A percentile compares a stretch with the other conserved stretches of the same genome.
phyloP scores from a whole-genome alignment of 192 early-diverging fungal species.

The Backusella australiensis region DNA sequence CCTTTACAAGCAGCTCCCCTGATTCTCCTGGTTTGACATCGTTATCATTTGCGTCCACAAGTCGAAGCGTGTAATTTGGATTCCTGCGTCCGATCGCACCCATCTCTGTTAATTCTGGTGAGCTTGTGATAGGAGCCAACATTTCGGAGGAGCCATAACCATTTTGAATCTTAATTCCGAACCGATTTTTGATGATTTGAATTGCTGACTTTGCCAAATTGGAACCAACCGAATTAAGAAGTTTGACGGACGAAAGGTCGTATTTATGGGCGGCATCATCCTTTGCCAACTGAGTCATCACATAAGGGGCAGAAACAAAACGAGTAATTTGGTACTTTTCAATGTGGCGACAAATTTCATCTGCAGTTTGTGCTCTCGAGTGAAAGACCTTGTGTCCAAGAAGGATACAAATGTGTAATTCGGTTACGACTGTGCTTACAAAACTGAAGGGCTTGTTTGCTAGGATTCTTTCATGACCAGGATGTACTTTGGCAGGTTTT shows the following conservation, averaged over 20 bases:
- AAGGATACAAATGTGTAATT: background rate
- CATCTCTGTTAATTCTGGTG: background rate
- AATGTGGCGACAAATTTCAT: background rate
- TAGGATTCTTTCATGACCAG: background rate
- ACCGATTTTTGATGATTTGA: background rate
- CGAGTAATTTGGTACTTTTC: background rate
- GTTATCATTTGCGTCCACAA: background rate
- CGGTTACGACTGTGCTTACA: background rate
- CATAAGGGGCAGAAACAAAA: background rate
- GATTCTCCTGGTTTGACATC: background rate
- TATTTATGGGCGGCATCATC: background rate
- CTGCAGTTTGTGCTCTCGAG: background rate
- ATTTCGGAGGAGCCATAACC: background rate
- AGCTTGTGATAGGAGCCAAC: background rate
- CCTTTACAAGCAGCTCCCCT: slow-evolving; percentile 84
- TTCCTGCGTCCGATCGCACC: background rate
- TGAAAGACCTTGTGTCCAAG: background rate
- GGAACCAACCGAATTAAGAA: background rate
- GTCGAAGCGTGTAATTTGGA: background rate
- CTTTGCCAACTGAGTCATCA: background rate
- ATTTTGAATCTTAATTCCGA: background rate
- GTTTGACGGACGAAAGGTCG: background rate
- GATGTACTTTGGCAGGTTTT: background rate
- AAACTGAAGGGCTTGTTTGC: background rate
- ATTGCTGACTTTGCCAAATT: background rate